Base-by-base conservation (phyloP, 228 moss, liverwort and hornwort species). In the Sphagnum magellanicum region DNA sequence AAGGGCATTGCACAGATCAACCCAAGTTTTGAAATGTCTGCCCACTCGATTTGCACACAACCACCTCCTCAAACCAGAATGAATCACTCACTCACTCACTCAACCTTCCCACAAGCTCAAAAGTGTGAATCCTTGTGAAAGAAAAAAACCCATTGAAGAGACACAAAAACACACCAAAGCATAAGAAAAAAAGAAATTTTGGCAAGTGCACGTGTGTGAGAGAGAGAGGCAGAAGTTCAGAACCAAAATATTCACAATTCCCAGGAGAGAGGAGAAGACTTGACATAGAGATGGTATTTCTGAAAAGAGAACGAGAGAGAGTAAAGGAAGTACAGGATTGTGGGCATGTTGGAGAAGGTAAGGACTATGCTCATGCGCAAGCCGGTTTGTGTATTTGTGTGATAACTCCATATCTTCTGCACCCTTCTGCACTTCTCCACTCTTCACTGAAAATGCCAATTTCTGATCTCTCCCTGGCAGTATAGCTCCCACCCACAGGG, bases 331-430 rank as follows among this genome's bases (percentile, higher is more conserved):
- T 78, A 97, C 98, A 79, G 98, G 98, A 55, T 98, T 98, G 66
- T 93, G 93, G 0, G 98, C 91, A 79, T 98, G 98, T 70, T 98
- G 98, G 6, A 98, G 93, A 61, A 98, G 87, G 68, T 98, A 98
- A 12, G 98, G 98, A 48, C 98, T 98, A 47, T 91, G 87, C 89
- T 98, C 98, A 55, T 86, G 81, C 9, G 76, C 85, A n/a, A 98
- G 84, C 50, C 93, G 90, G 72, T 98, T 98, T 13, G 90, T 91
- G 57, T 85, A 67, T 72, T 78, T 83, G 16, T 88, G 91, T 66
- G 89, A 77, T 53, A 71, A 71, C 6, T 75, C 66, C 15, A 73
- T 75, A 63, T 74, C 72, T 67, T 75, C 89, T 47, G 73, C 82
- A 51, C 60, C 48, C 6, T 67, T 81, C 67, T 73, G 77, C 64